Base-by-base conservation (phyloP, 495 filamentous ascomycete species). In the Mycothermus thermophilus region DNA sequence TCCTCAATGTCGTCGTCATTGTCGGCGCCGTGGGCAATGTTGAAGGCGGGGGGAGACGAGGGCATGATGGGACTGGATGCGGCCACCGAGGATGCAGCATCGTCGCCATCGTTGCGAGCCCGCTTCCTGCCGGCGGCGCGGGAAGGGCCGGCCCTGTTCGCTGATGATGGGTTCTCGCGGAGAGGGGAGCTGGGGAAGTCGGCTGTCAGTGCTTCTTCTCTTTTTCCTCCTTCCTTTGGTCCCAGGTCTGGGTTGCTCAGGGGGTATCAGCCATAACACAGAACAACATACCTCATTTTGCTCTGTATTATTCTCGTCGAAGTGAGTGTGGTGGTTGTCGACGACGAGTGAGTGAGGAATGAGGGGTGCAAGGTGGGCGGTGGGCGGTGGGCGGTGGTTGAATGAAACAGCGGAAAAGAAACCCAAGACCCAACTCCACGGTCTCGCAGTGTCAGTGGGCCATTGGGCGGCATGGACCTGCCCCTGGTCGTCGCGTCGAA, bases 121-220 rank as follows among this genome's bases (percentile, higher is more conserved):
- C 87, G 75, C 64, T 95, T 95, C 39, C 84, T 80, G 46, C 70
- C 67, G 43, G 65, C 74, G 35, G 66, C 51, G 51, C 47, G 38
- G 16, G 64, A 62, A 24, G 67, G 55, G 32, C 67, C 43, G 34
- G 84, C 84, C 38, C 85, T 77, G 57, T 95, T 95, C 48, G 80
- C 86, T 46, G 86, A 83, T 41, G 81, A 76, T 68, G 80, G 79
- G 60, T 74, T 85, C 35, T 76, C 70, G 58, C 79, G 80, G 35
- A 93, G 72, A 52, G 86, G 86, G 55, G 83, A 86, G 68, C 83
- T 66, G 30, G 1, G 17, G n/a, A n/a, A n/a, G n/a, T n/a, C n/a
- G n/a, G n/a, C n/a, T n/a, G n/a, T n/a, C n/a, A n/a, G n/a, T n/a
- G n/a, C n/a, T n/a, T n/a, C n/a, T n/a, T n/a, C n/a, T n/a, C n/a